A percentile compares a stretch with the other conserved stretches of the same genome.
Evolutionary conservation across 129 eudicot genomes (phyloP).

Genomic region (Deinandra increscens): DNA sequence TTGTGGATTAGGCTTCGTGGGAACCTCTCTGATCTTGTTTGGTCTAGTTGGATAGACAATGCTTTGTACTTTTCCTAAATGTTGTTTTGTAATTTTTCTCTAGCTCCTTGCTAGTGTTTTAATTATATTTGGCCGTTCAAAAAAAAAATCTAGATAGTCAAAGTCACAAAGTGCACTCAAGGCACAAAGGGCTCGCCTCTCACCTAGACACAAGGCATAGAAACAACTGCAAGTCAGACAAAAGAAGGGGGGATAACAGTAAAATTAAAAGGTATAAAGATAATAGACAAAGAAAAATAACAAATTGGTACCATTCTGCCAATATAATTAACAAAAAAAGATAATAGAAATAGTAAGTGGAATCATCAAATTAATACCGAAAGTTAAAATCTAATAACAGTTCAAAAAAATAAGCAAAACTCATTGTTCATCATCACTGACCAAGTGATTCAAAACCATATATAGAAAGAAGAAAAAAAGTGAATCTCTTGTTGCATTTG

Average conservation of each 20-base stretch:
- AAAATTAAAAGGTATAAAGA: not conserved
- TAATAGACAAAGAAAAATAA: not conserved
- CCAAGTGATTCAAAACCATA: not conserved
- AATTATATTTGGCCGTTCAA: too few relatives aligned
- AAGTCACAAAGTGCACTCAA: not conserved
- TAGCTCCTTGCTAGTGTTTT: too few relatives aligned
- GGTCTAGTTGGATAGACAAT: too few relatives aligned
- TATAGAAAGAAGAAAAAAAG: not conserved
- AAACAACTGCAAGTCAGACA: not conserved
- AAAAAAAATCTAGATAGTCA: not conserved
- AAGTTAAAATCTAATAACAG: not conserved
- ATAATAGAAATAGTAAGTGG: not conserved
- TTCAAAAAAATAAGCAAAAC: not conserved
- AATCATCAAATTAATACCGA: not conserved
- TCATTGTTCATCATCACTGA: not conserved
- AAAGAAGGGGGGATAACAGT: not conserved
- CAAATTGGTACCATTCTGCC: not conserved
- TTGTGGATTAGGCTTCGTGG: too few relatives aligned
- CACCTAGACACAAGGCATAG: not conserved
- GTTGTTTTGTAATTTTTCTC: too few relatives aligned
- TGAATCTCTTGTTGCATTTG: not conserved
- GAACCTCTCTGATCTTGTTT: too few relatives aligned
- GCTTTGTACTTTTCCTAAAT: too few relatives aligned
- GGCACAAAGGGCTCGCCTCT: not conserved
- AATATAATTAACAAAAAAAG: not conserved